Evolutionary conservation across 768 basidiomycete species (phyloP).

Genomic region (Pleurotus giganteus): DNA sequence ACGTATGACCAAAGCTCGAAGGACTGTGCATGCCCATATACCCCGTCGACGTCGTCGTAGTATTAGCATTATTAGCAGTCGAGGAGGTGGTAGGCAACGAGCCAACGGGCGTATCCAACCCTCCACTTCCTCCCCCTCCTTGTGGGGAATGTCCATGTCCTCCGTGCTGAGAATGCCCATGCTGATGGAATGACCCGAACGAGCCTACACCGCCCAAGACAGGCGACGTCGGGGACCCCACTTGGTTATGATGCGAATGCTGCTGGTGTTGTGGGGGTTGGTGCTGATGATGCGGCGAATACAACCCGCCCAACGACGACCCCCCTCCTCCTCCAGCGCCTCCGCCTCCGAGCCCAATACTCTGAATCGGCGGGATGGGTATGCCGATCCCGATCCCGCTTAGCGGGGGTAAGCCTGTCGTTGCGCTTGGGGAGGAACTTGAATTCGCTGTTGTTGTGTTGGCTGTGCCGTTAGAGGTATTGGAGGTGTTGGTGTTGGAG

Average conservation of each 20-base stretch:
- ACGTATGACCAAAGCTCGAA: too few relatives aligned
- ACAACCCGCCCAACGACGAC: neutral
- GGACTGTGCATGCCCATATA: too few relatives aligned
- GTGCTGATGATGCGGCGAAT: neutral
- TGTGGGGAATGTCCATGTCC: neutral
- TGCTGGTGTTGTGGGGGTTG: neutral
- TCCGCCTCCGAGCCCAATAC: neutral
- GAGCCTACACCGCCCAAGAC: neutral
- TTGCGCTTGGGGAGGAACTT: slow-evolving; percentile 6
- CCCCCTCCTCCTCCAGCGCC: neutral
- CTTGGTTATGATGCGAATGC: neutral
- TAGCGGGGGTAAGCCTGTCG: neutral
- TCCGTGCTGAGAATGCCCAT: neutral
- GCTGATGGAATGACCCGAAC: neutral
- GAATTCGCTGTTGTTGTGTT: slow-evolving; percentile 18
- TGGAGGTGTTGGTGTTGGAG: neutral
- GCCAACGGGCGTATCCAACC: neutral
- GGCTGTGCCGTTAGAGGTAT: neutral
- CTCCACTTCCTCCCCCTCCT: too few relatives aligned
- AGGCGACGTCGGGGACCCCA: neutral
- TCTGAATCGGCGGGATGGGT: neutral
- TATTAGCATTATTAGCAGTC: neutral
- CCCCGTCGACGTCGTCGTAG: too few relatives aligned
- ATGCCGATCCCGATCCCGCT: neutral
- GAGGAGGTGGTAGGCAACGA: neutral